Evolutionary conservation across 306 rosid genomes (phyloP).

Genomic region (Cucumis cinereus): DNA sequence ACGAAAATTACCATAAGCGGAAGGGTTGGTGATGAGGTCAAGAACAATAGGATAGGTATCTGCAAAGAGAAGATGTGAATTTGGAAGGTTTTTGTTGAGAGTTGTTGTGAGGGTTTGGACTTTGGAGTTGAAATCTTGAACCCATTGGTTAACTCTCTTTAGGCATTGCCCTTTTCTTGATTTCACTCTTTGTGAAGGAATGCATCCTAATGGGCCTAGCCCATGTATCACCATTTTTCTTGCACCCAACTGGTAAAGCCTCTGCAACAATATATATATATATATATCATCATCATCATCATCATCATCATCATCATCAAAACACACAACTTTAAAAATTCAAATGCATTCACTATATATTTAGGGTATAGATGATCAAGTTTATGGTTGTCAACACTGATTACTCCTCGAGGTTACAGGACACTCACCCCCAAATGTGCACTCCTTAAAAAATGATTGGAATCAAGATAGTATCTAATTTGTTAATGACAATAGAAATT

Average conservation of each 20-base stretch:
- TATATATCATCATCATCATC: background rate
- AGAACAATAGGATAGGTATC: slow-evolving; percentile 49
- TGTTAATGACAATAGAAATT: too few species aligned
- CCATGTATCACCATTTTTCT: slow-evolving; percentile 50
- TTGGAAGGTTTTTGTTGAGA: slow-evolving; percentile 44
- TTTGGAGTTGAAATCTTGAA: slow-evolving; percentile 28
- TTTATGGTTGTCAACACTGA: too few species aligned
- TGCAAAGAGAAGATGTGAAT: slow-evolving; percentile 34
- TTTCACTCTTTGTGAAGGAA: slow-evolving; percentile 82
- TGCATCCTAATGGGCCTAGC: slow-evolving; percentile 80
- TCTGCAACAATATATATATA: slow-evolving; percentile 16
- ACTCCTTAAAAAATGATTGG: too few species aligned
- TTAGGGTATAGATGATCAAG: too few species aligned
- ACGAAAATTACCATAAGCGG: slow-evolving; percentile 48
- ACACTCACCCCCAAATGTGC: too few species aligned
- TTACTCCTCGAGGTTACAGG: too few species aligned
- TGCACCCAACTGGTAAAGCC: slow-evolving; percentile 55
- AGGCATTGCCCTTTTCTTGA: slow-evolving; percentile 58
- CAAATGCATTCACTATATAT: too few species aligned
- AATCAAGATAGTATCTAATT: too few species aligned
- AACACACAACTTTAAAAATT: too few species aligned
- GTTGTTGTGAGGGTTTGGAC: slow-evolving; percentile 29
- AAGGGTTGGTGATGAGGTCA: slow-evolving; percentile 49
- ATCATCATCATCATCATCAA: background rate
- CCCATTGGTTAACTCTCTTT: slow-evolving; percentile 41